These are phyloP conservation scores for Pseudomicrostroma phylloplanum DNA, from an alignment of 1,284 basidiomycete genomes.

Conservation along the genomic window DNA sequence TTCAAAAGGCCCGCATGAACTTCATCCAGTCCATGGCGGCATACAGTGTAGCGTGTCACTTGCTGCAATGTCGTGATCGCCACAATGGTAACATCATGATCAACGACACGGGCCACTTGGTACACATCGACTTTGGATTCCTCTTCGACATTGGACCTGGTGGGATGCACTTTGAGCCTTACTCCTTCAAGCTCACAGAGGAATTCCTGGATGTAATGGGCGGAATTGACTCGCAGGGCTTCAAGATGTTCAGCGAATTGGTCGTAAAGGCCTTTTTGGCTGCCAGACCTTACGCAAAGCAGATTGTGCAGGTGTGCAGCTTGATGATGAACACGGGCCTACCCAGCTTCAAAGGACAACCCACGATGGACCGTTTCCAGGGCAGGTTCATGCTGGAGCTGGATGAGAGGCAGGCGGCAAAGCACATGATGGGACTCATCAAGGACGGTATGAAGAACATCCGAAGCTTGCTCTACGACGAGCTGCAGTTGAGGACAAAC, in stretches of 20 bases:
- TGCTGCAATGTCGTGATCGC: conserved; percentile 92
- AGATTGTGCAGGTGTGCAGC: conserved; percentile 78
- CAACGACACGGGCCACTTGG: conserved; percentile 78
- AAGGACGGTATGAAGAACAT: conserved; percentile 91
- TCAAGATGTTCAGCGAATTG: conserved; percentile 84
- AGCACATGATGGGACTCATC: conserved; percentile 77
- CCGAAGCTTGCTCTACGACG: conserved; percentile 83
- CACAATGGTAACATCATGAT: conserved; percentile 99
- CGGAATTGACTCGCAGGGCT: conserved; percentile 83
- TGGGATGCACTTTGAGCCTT: conserved; percentile 47
- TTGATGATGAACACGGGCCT: conserved; percentile 92
- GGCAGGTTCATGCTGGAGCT: conserved; percentile 80
- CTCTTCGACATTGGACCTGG: conserved; percentile 79
- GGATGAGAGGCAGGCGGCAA: conserved; percentile 82
- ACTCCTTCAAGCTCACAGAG: conserved; percentile 93
- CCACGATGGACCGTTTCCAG: conserved; percentile 68
- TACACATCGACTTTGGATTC: conserved; percentile 97
- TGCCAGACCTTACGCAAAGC: conserved; percentile 79
- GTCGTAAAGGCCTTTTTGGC: conserved; percentile 95
- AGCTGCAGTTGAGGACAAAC: conserved; percentile 52
- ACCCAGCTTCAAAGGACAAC: conserved; percentile 86
- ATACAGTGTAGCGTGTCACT: conserved; percentile 97
- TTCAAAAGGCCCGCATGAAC: conserved; percentile 87
- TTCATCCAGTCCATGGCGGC: conserved; percentile 99
- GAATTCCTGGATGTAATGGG: conserved; percentile 99